These are phyloP conservation scores for Fraxinus albicans DNA, from an alignment of 305 asterid genomes.

Conservation along the genomic window DNA sequence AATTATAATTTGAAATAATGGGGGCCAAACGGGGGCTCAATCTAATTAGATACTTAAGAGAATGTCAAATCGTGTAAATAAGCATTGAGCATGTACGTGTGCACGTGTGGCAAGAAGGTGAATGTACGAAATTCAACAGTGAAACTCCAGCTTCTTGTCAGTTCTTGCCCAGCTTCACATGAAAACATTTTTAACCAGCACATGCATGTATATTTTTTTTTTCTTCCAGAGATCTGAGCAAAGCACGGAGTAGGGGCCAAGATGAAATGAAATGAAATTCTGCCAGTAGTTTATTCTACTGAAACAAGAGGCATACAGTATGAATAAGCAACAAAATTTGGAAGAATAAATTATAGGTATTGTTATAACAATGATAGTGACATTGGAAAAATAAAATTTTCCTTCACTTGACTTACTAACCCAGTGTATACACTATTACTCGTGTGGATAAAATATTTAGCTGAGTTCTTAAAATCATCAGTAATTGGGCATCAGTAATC, in stretches of 20 bases:
- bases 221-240: neutral
- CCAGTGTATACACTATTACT: neutral
- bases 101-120: neutral
- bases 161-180: neutral
- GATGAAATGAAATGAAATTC: neutral
- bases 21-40: neutral
- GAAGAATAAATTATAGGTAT: neutral
- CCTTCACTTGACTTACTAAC: neutral
- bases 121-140: neutral
- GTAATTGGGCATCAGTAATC: neutral
- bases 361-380: neutral
- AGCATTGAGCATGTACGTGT: neutral
- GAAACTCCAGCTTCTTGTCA: neutral
- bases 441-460: neutral
- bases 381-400: too few species aligned
- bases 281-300: neutral
- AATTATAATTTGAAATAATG: too few species aligned
- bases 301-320: neutral
- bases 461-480: neutral
- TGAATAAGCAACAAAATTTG: neutral
- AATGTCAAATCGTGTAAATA: neutral
- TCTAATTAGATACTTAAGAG: neutral
- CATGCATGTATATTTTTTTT: neutral
- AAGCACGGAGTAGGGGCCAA: neutral
- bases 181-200: neutral